A percentile compares a stretch with the other conserved stretches of the same genome.
Evolutionary conservation across 1,139 yeast species (phyloP).

Genomic region (Arxiozyma slooffiae): DNA sequence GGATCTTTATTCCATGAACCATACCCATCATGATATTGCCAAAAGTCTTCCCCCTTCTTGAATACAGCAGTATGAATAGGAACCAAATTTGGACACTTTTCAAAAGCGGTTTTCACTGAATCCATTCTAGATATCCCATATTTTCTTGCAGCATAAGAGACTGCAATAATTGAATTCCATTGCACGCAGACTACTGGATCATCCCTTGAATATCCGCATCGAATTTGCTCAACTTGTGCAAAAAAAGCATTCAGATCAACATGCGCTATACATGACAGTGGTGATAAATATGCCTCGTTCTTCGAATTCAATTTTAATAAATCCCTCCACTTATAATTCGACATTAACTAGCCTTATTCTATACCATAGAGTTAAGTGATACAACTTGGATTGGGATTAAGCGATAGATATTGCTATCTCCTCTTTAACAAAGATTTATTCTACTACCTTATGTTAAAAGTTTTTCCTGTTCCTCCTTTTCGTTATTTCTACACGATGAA

Average conservation of each 20-base stretch:
- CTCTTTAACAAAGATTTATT: too few species aligned
- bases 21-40: constrained; percentile 55
- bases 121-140: constrained; percentile 79
- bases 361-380: not conserved
- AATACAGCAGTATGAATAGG: constrained; percentile 93
- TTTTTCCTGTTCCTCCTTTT: not conserved
- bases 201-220: constrained; percentile 52
- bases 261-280: constrained; percentile 74
- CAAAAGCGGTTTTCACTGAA: constrained; percentile 51
- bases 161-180: constrained; percentile 85
- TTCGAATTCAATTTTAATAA: constrained; percentile 41
- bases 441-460: too few species aligned
- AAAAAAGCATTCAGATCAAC: constrained; percentile 90
- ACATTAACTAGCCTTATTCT: constrained; percentile 18
- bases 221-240: constrained; percentile 83
- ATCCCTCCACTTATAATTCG: constrained; percentile 40
- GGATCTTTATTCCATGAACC: constrained; percentile 29
- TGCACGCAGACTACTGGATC: constrained; percentile 93
- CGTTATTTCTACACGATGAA: too few species aligned
- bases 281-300: constrained; percentile 44
- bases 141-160: constrained; percentile 77
- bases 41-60: constrained; percentile 71
- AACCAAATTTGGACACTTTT: constrained; percentile 65
- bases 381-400: not conserved
- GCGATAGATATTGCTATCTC: too few species aligned